phyloP scores from a whole-genome alignment of 2,329 filamentous ascomycete species.

The Hymenoscyphus albidus region DNA sequence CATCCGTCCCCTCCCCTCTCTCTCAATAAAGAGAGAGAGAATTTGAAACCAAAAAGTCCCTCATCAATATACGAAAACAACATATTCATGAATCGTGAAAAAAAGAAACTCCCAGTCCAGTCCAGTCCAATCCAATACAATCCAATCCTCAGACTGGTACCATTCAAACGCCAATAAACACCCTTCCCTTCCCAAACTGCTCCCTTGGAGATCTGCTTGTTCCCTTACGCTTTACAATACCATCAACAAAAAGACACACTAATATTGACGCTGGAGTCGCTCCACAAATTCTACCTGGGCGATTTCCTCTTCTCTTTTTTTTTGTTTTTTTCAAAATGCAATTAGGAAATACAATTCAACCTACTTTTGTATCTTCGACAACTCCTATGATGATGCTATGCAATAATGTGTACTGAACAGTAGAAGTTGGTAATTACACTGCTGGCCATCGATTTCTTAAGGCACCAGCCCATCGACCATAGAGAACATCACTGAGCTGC shows the following conservation, averaged over 20 bases:
- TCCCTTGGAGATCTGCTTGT: no score
- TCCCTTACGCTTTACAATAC: not conserved
- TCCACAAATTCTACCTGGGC: not conserved
- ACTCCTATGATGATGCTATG: slow-evolving; percentile 21
- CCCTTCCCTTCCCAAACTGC: not conserved
- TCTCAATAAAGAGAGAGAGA: not conserved
- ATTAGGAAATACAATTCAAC: not conserved
- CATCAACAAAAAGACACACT: not conserved
- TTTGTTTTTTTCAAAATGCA: not conserved
- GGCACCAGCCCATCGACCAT: slow-evolving; percentile 84
- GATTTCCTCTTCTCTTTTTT: not conserved
- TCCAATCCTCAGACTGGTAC: not conserved
- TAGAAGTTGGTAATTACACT: slow-evolving; percentile 19
- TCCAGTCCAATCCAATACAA: no score
- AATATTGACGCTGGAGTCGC: not conserved
- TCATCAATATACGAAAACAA: not conserved
- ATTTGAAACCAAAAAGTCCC: not conserved
- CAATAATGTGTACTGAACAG: slow-evolving; percentile 18
- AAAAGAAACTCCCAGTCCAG: not conserved
- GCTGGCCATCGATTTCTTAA: slow-evolving; percentile 66
- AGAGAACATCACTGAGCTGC: slow-evolving; percentile 84
- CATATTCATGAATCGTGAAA: slow-evolving; percentile 13
- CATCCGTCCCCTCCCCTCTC: not conserved
- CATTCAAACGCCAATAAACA: not conserved
- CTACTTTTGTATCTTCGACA: slow-evolving; percentile 15